These are phyloP conservation scores for Phialophora tarda DNA, from an alignment of 2,329 filamentous ascomycete genomes.

Conservation along the genomic window DNA sequence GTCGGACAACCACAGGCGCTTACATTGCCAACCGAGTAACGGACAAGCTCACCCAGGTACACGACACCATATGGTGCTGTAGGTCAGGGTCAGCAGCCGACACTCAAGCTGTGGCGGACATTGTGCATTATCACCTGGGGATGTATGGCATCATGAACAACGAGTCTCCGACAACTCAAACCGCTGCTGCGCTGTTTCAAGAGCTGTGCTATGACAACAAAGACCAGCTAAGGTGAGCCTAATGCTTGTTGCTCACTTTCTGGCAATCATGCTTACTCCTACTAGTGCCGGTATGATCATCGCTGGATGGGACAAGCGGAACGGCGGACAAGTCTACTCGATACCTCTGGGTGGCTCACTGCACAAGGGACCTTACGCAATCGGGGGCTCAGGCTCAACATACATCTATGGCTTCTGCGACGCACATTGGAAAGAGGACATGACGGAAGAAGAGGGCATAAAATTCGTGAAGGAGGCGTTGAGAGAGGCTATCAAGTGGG, in stretches of 20 bases:
- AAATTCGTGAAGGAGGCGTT: constrained; percentile 90
- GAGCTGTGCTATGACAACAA: constrained; percentile 99
- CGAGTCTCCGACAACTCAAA: constrained; percentile 90
- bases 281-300: constrained; percentile 92
- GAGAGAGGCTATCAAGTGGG: constrained; percentile 97
- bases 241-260: constrained; percentile 26
- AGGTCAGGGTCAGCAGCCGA: constrained; percentile 96
- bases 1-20: constrained; percentile 92
- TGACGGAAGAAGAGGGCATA: constrained; percentile 90
- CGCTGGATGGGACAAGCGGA: constrained; percentile 93
- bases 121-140: constrained; percentile 94
- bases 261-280: constrained; percentile 22
- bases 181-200: constrained; percentile 93
- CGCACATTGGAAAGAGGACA: constrained; percentile 90
- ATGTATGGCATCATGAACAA: constrained; percentile 91
- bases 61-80: constrained; percentile 99
- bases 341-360: constrained; percentile 95
- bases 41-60: constrained; percentile 97
- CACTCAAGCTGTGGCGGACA: constrained; percentile 96
- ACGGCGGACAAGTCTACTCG: constrained; percentile 96
- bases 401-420: constrained; percentile 99
- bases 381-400: constrained; percentile 94
- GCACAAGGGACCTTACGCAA: constrained; percentile 95
- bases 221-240: constrained; percentile 78
- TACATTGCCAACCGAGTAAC: constrained; percentile 99